These are phyloP conservation scores for Hanseniaspora hatyaiensis DNA, from an alignment of 805 yeast genomes.

Conservation along the genomic window DNA sequence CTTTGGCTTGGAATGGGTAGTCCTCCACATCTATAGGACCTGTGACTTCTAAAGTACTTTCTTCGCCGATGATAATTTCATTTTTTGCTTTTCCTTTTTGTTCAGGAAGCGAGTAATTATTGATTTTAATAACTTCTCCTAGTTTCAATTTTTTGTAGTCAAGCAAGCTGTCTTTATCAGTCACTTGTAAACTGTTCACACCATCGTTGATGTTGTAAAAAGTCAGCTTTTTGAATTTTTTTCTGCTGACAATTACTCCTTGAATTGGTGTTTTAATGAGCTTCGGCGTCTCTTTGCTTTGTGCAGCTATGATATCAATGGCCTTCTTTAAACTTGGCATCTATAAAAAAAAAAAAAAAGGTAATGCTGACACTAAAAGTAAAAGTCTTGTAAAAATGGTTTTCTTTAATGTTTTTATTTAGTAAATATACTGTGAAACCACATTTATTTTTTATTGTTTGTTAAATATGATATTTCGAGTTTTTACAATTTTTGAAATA, in stretches of 20 bases:
- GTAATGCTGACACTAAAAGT: no score
- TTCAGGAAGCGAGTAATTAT: slow-evolving; percentile 20
- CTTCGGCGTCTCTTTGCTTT: not conserved
- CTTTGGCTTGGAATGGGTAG: slow-evolving; percentile 75
- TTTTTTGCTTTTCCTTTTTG: slow-evolving; percentile 35
- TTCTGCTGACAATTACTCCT: slow-evolving; percentile 68
- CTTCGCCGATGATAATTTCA: slow-evolving; percentile 27
- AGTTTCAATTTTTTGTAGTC: slow-evolving; percentile 30
- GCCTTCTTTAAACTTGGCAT: slow-evolving; percentile 7
- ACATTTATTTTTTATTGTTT: no score
- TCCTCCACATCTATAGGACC: slow-evolving; percentile 40
- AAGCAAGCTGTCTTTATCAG: slow-evolving; percentile 24
- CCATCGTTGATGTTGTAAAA: slow-evolving; percentile 81
- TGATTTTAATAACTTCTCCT: slow-evolving; percentile 36
- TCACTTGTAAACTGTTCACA: slow-evolving; percentile 45
- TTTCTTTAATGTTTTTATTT: not conserved
- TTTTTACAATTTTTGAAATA: no score
- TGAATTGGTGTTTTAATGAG: slow-evolving; percentile 29
- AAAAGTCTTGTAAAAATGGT: not conserved
- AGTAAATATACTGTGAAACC: not conserved
- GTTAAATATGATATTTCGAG: no score
- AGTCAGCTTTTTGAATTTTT: slow-evolving; percentile 62
- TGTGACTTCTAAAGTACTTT: slow-evolving; percentile 8
- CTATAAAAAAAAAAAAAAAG: no score
- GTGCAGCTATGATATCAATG: not conserved